Conservation (phyloP, 2,329 filamentous ascomycete species). For the Colletotrichum sojae region DNA sequence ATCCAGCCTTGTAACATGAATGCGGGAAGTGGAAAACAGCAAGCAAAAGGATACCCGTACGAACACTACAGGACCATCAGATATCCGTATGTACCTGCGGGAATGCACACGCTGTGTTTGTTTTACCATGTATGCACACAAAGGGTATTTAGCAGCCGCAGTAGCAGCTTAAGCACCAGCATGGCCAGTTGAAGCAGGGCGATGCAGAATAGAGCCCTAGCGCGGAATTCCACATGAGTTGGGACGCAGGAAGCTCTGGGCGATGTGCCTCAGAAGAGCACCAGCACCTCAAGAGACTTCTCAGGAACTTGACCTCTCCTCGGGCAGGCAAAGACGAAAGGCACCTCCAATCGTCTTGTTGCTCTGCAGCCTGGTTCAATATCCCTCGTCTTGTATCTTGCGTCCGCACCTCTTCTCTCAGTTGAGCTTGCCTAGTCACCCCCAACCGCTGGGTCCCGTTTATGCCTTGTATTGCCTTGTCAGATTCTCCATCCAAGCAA, state of each 20-base stretch:
- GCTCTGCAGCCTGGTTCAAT: neutral
- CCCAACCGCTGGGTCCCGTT: neutral
- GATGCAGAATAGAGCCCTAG: conserved; percentile 9
- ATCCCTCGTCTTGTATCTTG: neutral
- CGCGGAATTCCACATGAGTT: conserved; percentile 18
- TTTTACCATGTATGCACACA: too few species aligned
- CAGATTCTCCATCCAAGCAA: conserved; percentile 15
- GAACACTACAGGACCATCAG: neutral
- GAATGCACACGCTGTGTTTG: too few species aligned
- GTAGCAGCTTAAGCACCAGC: too few species aligned
- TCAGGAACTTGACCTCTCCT: too few species aligned
- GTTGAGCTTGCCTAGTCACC: neutral
- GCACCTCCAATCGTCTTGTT: conserved; percentile 21
- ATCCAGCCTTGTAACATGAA: conserved; percentile 24
- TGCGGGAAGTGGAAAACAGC: conserved; percentile 27
- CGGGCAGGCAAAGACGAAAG: neutral
- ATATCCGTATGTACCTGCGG: too few species aligned
- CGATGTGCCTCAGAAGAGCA: neutral
- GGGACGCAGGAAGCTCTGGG: conserved; percentile 16
- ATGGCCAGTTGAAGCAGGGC: conserved; percentile 9
- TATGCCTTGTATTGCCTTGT: conserved; percentile 8
- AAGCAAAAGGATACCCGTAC: neutral
- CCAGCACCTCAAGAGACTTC: too few species aligned
- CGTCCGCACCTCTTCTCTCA: too few species aligned
- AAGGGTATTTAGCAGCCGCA: too few species aligned